Conservation (phyloP, 2,329 filamentous ascomycete species). For the Pestalotiopsis sp. region DNA sequence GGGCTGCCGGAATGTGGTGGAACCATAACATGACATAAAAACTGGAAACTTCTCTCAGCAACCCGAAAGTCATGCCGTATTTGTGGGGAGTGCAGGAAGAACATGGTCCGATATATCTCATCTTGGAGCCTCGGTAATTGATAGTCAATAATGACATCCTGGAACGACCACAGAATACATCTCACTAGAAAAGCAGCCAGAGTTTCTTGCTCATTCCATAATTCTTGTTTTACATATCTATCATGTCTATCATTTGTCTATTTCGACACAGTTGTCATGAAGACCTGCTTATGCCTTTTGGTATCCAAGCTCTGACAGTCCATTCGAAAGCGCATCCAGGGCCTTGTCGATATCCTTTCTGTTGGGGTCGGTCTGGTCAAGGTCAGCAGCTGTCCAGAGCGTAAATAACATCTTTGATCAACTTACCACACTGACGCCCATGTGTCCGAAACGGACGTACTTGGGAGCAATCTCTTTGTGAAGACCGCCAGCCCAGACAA, state of each 20-base stretch:
- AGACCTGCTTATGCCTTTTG: conserved; percentile 42
- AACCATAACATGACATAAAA: background rate
- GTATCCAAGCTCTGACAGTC: conserved; percentile 74
- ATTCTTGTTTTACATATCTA: background rate
- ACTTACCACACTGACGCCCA: conserved; percentile 87
- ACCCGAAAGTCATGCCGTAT: background rate
- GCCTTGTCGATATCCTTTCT: conserved; percentile 85
- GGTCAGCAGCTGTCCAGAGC: conserved; percentile 20
- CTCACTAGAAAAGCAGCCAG: background rate
- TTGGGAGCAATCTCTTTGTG: conserved; percentile 94
- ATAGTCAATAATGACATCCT: no score
- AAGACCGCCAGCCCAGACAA: conserved; percentile 92
- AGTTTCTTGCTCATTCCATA: background rate
- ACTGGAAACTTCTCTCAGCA: background rate
- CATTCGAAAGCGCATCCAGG: conserved; percentile 74
- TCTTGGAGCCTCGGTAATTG: no score
- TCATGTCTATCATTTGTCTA: conserved; percentile 5
- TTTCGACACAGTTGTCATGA: background rate
- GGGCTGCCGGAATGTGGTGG: background rate
- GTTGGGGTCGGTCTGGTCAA: conserved; percentile 68
- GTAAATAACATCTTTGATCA: background rate
- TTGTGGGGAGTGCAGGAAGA: background rate
- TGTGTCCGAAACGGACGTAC: conserved; percentile 96
- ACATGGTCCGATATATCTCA: background rate
- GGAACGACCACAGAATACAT: background rate